Base-by-base conservation (phyloP, 176 grass and related monocot species). In the Juncus inflexus region DNA sequence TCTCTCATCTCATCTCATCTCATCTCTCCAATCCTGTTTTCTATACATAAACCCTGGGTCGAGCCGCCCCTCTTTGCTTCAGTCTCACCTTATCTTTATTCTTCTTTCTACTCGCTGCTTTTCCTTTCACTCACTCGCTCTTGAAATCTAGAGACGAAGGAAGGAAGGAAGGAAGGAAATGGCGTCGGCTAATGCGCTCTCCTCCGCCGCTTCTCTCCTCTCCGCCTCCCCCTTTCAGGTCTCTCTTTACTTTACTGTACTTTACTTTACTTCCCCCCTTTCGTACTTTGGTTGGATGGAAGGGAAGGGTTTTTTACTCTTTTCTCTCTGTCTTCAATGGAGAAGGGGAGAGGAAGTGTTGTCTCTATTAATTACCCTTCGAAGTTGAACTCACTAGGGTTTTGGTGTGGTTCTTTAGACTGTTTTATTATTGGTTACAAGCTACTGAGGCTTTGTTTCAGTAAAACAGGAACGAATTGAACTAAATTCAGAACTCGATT, bases 111-210 rank as follows among this genome's bases (percentile, higher is more conserved):
- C 15, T 67, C 62, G 7, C 50, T 76, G 61, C 13, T 39, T 4
- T 37, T 63, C 57, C 61, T 85, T 76, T 82, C 79, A 79, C 69
- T 78, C 14, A 68, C 47, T 66, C 47, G 3, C 12, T n/a, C n/a
- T n/a, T n/a, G n/a, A 6, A 37, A 8, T 37, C 51, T 55, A 47
- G 7, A 47, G 43, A 47, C 7, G 7, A 6, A 9, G 9, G 35
- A 52, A 12, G 43, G 7, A 6, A 9, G 9, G 35, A 52, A 12
- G 8, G 15, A 15, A 6, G 3, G 12, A 1, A 7, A 65, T 60
- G 59, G 81, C 52, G 42, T 85, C 89, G 50, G 81, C 86, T 5
- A 87, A 82, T 70, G 85, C 85, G 41, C 74, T 86, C 45, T 86
- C 79, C 65, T 86, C 79, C 58, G 69, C 71, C 52, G 77, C 83